Evolutionary conservation across 805 yeast species (phyloP).

Genomic region (Ogataea corticis): DNA sequence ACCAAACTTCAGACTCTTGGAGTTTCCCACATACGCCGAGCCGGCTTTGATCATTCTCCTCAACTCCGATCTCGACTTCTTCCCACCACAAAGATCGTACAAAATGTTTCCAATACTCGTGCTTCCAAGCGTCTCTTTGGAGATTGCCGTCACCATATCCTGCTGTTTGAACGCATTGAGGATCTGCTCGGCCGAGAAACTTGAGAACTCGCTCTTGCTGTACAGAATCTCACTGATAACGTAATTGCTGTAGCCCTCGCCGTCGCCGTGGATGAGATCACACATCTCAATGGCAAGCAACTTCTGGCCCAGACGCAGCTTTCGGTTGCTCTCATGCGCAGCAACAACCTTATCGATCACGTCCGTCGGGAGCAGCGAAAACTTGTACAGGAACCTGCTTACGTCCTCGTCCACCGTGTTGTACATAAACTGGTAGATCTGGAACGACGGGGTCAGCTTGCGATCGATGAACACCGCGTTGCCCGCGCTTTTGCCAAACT

Average conservation of each 20-base stretch:
- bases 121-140: slow-evolving; percentile 31
- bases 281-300: slow-evolving; percentile 81
- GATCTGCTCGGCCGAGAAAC: slow-evolving; percentile 50
- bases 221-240: slow-evolving; percentile 67
- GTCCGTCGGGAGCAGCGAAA: slow-evolving; percentile 72
- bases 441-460: slow-evolving; percentile 73
- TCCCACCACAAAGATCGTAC: slow-evolving; percentile 45
- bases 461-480: slow-evolving; percentile 89
- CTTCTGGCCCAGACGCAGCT: slow-evolving; percentile 69
- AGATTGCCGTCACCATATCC: slow-evolving; percentile 46
- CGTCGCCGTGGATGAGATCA: slow-evolving; percentile 83
- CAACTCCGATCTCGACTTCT: slow-evolving; percentile 40
- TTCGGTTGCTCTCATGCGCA: slow-evolving; percentile 59
- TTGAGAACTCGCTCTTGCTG: slow-evolving; percentile 28
- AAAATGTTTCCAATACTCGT: slow-evolving; percentile 54
- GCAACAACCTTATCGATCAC: slow-evolving; percentile 55
- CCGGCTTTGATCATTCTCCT: slow-evolving; percentile 62
- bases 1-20: slow-evolving; percentile 46
- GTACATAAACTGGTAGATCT: slow-evolving; percentile 82
- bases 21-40: slow-evolving; percentile 69
- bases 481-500: slow-evolving; percentile 96
- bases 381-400: slow-evolving; percentile 63
- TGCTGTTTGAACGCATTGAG: slow-evolving; percentile 59
- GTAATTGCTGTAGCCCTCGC: slow-evolving; percentile 67
- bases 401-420: slow-evolving; percentile 79